Evolutionary conservation across 176 grass and related monocot species (phyloP).

Genomic region (Metroxylon sagu): DNA sequence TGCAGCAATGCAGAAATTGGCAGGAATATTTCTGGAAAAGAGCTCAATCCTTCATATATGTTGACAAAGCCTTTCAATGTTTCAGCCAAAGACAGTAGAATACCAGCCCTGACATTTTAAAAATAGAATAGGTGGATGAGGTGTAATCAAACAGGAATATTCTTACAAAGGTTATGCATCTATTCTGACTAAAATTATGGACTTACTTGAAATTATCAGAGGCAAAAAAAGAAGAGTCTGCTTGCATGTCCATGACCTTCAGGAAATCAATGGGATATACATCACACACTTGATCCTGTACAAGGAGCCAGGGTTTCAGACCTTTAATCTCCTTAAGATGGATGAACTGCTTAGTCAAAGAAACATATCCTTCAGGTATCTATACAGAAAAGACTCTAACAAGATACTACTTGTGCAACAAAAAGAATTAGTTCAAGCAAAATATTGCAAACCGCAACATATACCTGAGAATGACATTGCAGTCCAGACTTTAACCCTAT

Average conservation of each 20-base stretch:
- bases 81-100: conserved; percentile 61
- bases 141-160: background rate
- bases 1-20: conserved; percentile 49
- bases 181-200: background rate
- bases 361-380: conserved; percentile 6
- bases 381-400: background rate
- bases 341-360: conserved; percentile 42
- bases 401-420: background rate
- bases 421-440: background rate
- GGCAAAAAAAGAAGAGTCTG: conserved; percentile 49
- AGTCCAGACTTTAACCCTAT: conserved; percentile 41
- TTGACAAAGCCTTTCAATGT: conserved; percentile 71
- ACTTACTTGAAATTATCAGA: conserved; percentile 68
- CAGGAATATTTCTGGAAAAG: conserved; percentile 84
- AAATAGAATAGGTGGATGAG: background rate
- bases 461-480: conserved; percentile 42
- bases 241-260: conserved; percentile 50
- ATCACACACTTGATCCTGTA: conserved; percentile 30
- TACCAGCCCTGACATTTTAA: conserved; percentile 45
- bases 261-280: conserved; percentile 51
- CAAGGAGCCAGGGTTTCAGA: conserved; percentile 54
- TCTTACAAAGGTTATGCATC: background rate
- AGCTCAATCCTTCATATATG: conserved; percentile 57
- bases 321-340: conserved; percentile 73
- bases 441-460: background rate